Evolutionary conservation across 2,329 filamentous ascomycete genomes (phyloP), one percentile per base, ranked within the genome.

Genomic region (Botrytis cinerea): DNA sequence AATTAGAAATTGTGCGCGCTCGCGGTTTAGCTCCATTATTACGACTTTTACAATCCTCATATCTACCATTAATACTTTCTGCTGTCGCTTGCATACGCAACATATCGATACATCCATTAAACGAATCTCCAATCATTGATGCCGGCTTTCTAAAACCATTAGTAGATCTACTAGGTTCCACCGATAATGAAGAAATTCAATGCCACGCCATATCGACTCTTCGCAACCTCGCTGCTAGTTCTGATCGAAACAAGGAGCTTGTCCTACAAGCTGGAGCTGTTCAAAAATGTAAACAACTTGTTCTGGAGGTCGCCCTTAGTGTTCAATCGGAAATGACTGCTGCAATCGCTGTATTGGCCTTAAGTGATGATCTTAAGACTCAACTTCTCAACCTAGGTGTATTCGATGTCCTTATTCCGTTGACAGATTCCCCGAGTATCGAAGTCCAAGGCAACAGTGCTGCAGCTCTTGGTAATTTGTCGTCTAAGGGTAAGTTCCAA

Each of bases 281-380:
- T 57, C 94, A 98, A 81, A 98, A 98, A 83, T 99, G 96, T 90
- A 98, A 98, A 84, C 94, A 98, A 81, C 87, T 99, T 70, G 95
- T 99, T 38, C 86, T 99, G 28, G 92, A 97, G 73, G 96, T 98
- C 4, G 94, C 96, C 0, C 88, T 98, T 67, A 95, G 93, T 57
- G 96, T 99, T 3, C 96, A 99, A 82, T 98, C 95, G 2, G 96
- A 99, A 83, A 99, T 99, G 96, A 99, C 96, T 7, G 96, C 96
- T n/a, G 96, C 96, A 1, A 98, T 99, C 83, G 96, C 96, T 54
- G 96, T 99, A 22, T 87, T 99, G 76, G 96, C 96, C 28, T 85
- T 99, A 70, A 98, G 95, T 78, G 96, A 99, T 79, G 96, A 99
- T 76, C 88, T 99, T 74, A 99, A 99, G 84, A 90, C 93, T 7